Conservation (phyloP, 2,329 filamentous ascomycete species). For the Bimuria novae-zelandiae region DNA sequence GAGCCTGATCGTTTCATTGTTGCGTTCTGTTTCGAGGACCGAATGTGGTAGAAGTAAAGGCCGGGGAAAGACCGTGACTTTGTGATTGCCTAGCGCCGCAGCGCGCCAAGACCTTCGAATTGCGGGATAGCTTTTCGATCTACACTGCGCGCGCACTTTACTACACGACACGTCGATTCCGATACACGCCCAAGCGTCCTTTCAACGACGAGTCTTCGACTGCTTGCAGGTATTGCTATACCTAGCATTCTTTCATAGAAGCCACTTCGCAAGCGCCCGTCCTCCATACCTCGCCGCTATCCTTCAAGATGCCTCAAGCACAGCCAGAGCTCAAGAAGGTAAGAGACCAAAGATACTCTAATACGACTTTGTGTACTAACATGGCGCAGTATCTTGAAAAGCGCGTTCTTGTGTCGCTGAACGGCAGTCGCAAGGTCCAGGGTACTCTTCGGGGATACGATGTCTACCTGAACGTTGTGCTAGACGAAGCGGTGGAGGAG, state of each 20-base stretch:
- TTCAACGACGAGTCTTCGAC: neutral
- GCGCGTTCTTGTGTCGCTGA: conserved; percentile 95
- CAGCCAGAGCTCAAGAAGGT: conserved; percentile 99
- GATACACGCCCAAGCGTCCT: neutral
- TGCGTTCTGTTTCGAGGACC: neutral
- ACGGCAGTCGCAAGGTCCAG: conserved; percentile 96
- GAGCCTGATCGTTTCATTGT: conserved; percentile 62
- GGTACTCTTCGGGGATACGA: conserved; percentile 94
- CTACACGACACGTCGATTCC: neutral
- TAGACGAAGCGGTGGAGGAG: conserved; percentile 96
- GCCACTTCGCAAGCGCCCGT: neutral
- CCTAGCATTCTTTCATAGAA: neutral
- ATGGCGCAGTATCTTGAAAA: conserved; percentile 90
- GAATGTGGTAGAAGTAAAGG: neutral
- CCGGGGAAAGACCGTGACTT: neutral
- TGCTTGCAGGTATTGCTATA: neutral
- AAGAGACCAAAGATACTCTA: conserved; percentile 20
- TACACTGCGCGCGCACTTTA: neutral
- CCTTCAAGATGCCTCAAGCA: conserved; percentile 86
- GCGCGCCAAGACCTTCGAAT: conserved; percentile 4
- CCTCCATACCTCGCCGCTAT: neutral
- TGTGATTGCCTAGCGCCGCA: neutral
- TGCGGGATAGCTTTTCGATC: conserved; percentile 7
- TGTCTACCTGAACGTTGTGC: conserved; percentile 97
- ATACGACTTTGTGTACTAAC: conserved; percentile 21